Conservation (phyloP, 352 stramenopile species). For the Thalassiosira livingstoniorum region DNA sequence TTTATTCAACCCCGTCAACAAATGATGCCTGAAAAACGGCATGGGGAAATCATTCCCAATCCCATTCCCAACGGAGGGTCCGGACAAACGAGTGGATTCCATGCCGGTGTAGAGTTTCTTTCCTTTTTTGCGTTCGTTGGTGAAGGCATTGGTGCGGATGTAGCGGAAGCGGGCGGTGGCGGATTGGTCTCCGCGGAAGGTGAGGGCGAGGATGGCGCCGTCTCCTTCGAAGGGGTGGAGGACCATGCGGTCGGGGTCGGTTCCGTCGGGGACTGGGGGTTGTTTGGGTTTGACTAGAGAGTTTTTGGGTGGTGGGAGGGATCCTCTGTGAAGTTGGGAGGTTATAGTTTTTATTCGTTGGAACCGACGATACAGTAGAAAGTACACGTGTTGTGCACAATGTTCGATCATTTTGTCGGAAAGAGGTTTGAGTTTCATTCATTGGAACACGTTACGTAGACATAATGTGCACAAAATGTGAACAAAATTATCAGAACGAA, state of each 20-base stretch:
- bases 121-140: conserved; percentile 81
- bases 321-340: conserved; percentile 62
- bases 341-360: too few relatives aligned
- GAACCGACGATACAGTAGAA: too few relatives aligned
- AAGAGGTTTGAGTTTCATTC: too few relatives aligned
- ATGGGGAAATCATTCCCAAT: conserved; percentile 73
- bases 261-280: conserved; percentile 72
- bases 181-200: conserved; percentile 62
- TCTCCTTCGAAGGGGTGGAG: conserved; percentile 80
- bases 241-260: conserved; percentile 74
- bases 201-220: conserved; percentile 76
- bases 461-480: too few relatives aligned
- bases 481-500: too few relatives aligned
- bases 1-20: conserved; percentile 81
- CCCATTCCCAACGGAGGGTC: conserved; percentile 1
- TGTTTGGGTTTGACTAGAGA: conserved; percentile 78
- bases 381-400: too few relatives aligned
- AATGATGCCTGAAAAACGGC: conserved; percentile 76
- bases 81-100: conserved; percentile 69
- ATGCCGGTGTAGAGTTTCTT: conserved; percentile 78
- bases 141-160: conserved; percentile 79
- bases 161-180: conserved; percentile 70
- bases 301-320: conserved; percentile 73
- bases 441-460: too few relatives aligned
- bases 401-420: too few relatives aligned